These are phyloP conservation scores for Xanthoparmelia taractica DNA, from an alignment of 495 filamentous ascomycete species.

Conservation along the genomic window DNA sequence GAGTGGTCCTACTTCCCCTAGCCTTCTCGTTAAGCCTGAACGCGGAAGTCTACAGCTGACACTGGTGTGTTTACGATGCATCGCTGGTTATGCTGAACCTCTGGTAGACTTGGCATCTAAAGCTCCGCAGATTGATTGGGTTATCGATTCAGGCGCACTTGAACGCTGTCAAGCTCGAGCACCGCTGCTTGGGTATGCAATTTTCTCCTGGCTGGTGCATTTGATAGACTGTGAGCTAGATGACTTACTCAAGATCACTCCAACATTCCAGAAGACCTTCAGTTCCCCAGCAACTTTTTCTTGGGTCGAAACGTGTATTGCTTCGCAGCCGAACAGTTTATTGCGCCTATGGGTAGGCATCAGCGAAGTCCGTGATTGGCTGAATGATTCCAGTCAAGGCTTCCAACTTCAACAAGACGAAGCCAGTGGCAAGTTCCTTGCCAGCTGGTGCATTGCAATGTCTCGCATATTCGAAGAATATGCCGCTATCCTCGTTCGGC, in stretches of 20 bases:
- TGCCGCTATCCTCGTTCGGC: not conserved
- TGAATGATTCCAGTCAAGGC: not conserved
- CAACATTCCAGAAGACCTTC: not conserved
- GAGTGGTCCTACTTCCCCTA: not conserved
- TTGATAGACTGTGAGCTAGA: not conserved
- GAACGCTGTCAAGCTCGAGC: not conserved
- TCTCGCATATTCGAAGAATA: not conserved
- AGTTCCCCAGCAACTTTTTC: not conserved
- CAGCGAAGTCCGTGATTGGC: not conserved
- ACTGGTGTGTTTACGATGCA: slow-evolving; percentile 4
- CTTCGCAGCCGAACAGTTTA: not conserved
- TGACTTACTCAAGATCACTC: not conserved
- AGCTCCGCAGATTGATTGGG: not conserved
- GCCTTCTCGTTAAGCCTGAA: not conserved
- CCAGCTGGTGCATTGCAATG: slow-evolving; percentile 1
- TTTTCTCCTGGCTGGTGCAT: slow-evolving; percentile 5
- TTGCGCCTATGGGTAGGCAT: not conserved
- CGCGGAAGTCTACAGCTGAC: not conserved
- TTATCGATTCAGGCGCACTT: not conserved
- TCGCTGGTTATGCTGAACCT: not conserved
- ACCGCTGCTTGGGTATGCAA: not conserved
- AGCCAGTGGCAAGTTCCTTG: not conserved
- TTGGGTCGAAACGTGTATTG: slow-evolving; percentile 2
- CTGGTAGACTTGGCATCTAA: not conserved
- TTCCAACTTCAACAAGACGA: not conserved